Evolutionary conservation across 805 yeast genomes (phyloP).

Genomic region (Cyberlindnera euphorbiae): DNA sequence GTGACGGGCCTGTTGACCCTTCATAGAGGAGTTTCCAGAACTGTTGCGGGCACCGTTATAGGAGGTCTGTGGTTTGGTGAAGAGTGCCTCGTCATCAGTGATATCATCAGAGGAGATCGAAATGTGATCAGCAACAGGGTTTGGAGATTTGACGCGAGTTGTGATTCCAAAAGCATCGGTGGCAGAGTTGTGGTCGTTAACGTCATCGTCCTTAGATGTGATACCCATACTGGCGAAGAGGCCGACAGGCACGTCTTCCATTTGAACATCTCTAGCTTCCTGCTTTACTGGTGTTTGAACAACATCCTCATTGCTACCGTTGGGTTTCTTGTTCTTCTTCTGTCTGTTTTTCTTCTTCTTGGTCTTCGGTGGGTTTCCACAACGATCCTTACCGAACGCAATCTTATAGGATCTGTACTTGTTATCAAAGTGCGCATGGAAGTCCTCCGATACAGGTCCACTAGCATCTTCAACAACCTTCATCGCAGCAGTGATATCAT

Average conservation of each 20-base stretch:
- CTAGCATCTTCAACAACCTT: slow-evolving; percentile 57
- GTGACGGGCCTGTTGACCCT: too few relatives aligned
- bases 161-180: slow-evolving; percentile 22
- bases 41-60: too few relatives aligned
- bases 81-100: slow-evolving; percentile 10
- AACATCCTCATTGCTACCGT: not conserved
- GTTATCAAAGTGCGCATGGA: slow-evolving; percentile 36
- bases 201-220: slow-evolving; percentile 9
- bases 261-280: slow-evolving; percentile 10
- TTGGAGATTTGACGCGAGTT: slow-evolving; percentile 1
- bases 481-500: slow-evolving; percentile 59
- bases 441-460: slow-evolving; percentile 28
- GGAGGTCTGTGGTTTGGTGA: slow-evolving; percentile 2
- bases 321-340: slow-evolving; percentile 8
- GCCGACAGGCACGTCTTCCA: slow-evolving; percentile 20
- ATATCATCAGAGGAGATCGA: slow-evolving; percentile 9
- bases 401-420: slow-evolving; percentile 53
- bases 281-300: slow-evolving; percentile 3
- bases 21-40: too few relatives aligned
- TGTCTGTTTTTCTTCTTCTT: slow-evolving; percentile 33
- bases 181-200: slow-evolving; percentile 1
- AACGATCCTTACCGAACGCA: slow-evolving; percentile 72
- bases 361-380: slow-evolving; percentile 66
- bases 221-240: slow-evolving; percentile 25
- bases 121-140: slow-evolving; percentile 5